A percentile compares a stretch with the other conserved stretches of the same genome.
phyloP scores from a whole-genome alignment of 306 rosid genomes.

The Ormosia semicastrata region DNA sequence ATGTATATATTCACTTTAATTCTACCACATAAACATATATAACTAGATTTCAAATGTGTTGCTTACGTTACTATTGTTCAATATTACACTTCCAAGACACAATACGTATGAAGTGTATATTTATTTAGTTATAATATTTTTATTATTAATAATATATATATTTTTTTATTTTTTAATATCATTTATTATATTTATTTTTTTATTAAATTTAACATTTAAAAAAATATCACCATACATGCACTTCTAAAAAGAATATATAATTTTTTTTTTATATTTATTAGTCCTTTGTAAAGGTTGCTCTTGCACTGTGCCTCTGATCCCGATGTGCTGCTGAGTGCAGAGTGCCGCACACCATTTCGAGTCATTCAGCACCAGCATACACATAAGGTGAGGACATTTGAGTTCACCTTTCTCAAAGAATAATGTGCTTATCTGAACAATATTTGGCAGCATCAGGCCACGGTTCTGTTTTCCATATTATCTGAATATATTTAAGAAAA shows the following conservation, averaged over 20 bases:
- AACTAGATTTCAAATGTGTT: too few relatives aligned
- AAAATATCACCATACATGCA: too few relatives aligned
- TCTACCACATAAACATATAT: too few relatives aligned
- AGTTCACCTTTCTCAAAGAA: background rate
- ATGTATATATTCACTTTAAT: too few relatives aligned
- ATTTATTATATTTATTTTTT: too few relatives aligned
- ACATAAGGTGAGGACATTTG: background rate
- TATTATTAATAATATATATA: too few relatives aligned
- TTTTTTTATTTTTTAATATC: too few relatives aligned
- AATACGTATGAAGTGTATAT: background rate
- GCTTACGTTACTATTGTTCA: background rate
- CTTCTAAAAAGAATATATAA: too few relatives aligned
- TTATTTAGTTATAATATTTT: too few relatives aligned
- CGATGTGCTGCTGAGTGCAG: background rate
- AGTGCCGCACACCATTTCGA: background rate
- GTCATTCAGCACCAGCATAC: background rate
- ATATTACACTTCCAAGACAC: background rate
- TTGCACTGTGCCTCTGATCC: background rate
- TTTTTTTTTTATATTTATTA: too few relatives aligned
- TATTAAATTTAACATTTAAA: too few relatives aligned
- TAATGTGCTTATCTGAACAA: background rate
- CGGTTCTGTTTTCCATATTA: background rate
- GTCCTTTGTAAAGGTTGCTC: background rate
- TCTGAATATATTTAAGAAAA: too few relatives aligned
- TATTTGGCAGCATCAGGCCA: background rate